Conservation (phyloP, 2,329 filamentous ascomycete species). For the Dactylella cylindrospora region DNA sequence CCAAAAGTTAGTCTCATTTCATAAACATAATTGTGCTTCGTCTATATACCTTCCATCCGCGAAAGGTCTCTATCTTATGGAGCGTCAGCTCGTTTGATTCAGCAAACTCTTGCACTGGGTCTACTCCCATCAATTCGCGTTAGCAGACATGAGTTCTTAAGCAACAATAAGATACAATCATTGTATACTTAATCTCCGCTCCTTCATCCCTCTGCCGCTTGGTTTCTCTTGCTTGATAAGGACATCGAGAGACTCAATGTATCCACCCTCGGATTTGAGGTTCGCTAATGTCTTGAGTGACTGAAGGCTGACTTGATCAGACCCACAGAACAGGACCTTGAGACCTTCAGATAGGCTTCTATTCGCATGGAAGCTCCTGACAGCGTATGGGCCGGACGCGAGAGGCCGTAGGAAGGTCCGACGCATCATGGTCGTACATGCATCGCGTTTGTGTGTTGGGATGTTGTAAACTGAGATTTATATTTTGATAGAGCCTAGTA, state of each 20-base stretch:
- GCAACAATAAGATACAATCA: neutral
- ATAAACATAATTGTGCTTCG: neutral
- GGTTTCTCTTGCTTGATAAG: constrained; percentile 77
- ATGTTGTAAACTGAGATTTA: constrained; percentile 32
- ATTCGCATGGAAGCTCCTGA: constrained; percentile 16
- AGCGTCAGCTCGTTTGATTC: constrained; percentile 65
- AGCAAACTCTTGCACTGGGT: constrained; percentile 71
- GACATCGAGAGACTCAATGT: constrained; percentile 79
- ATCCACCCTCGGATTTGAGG: constrained; percentile 58
- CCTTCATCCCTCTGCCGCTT: constrained; percentile 73
- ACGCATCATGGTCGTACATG: neutral
- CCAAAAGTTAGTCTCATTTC: constrained; percentile 9
- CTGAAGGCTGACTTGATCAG: constrained; percentile 82
- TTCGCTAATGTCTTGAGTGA: constrained; percentile 69
- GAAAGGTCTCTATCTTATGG: constrained; percentile 80
- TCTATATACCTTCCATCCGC: constrained; percentile 68
- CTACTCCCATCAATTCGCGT: constrained; percentile 54
- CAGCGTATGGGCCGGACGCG: neutral
- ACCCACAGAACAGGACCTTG: constrained; percentile 88
- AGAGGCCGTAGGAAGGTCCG: neutral
- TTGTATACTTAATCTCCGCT: constrained; percentile 49
- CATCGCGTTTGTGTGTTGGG: constrained; percentile 31
- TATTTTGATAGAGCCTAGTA: no score
- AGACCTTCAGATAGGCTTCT: constrained; percentile 53
- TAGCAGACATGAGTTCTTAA: neutral